A percentile compares a stretch with the other conserved stretches of the same genome.
Conservation (phyloP, 2,329 filamentous ascomycete species). For the Fusarium coicis region DNA sequence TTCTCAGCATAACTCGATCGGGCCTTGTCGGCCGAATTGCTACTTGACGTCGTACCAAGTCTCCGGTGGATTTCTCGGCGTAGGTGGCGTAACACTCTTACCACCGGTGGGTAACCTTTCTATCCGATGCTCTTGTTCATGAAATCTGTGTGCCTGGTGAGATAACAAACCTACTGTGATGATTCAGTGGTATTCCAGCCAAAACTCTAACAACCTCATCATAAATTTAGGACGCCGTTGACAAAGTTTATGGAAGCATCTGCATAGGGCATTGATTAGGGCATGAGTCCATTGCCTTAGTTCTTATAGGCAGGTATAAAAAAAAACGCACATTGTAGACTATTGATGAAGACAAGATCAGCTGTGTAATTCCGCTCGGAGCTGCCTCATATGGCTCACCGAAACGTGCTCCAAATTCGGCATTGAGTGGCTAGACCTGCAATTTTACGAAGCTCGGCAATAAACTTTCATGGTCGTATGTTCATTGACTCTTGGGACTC, state of each 20-base stretch:
- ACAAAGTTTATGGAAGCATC: background rate
- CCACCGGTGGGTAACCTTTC: background rate
- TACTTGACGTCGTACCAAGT: conserved; percentile 10
- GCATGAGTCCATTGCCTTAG: background rate
- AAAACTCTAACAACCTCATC: background rate
- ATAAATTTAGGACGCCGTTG: background rate
- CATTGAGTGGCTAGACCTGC: background rate
- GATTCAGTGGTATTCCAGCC: background rate
- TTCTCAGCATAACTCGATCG: conserved; percentile 33
- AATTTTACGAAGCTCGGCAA: background rate
- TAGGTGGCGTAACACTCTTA: conserved; percentile 8
- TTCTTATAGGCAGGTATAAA: background rate
- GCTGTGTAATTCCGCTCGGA: background rate
- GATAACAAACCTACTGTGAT: background rate
- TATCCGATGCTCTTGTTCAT: background rate
- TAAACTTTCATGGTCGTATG: background rate
- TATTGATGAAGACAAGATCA: background rate
- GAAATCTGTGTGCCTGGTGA: background rate
- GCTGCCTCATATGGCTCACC: background rate
- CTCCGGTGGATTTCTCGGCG: background rate
- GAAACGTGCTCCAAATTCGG: background rate
- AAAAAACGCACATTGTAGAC: background rate
- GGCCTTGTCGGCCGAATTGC: conserved; percentile 25
- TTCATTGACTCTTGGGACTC: background rate
- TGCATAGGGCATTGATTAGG: background rate